Percentiles rank a stretch among this genome's conserved stretches.
phyloP scores from a whole-genome alignment of 1,284 basidiomycete genomes.

The Irpex sp. region DNA sequence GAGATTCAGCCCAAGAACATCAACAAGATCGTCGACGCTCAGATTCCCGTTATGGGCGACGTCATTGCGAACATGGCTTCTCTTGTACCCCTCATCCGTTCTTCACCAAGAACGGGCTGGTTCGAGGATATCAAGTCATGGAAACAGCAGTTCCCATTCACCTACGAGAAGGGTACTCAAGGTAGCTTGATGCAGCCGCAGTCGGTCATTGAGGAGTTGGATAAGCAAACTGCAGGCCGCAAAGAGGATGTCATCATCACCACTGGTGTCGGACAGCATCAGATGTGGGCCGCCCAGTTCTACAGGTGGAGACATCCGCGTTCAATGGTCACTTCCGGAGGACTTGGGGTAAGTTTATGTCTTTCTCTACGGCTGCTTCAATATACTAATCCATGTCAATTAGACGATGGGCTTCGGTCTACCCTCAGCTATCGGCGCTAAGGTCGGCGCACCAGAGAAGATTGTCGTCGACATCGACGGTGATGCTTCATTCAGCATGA shows the following conservation, averaged over 20 bases:
- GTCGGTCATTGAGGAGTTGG: constrained; percentile 92
- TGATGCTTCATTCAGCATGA: constrained; percentile 98
- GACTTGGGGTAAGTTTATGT: constrained; percentile 72
- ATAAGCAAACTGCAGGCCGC: constrained; percentile 61
- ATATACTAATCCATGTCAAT: constrained; percentile 11
- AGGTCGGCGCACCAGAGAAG: constrained; percentile 93
- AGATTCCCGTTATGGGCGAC: constrained; percentile 92
- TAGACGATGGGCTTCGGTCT: constrained; percentile 98
- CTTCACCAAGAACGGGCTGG: constrained; percentile 73
- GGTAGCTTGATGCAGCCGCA: constrained; percentile 90
- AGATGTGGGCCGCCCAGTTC: constrained; percentile 99
- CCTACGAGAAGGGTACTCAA: constrained; percentile 64
- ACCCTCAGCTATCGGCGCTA: constrained; percentile 92
- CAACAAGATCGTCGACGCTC: constrained; percentile 97
- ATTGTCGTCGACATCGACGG: constrained; percentile 96
- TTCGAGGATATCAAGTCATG: constrained; percentile 78
- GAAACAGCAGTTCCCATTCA: constrained; percentile 92
- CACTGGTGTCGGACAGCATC: constrained; percentile 98
- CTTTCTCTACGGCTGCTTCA: constrained; percentile 4
- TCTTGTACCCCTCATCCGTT: constrained; percentile 78
- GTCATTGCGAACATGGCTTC: constrained; percentile 81
- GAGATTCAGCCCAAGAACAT: constrained; percentile 99
- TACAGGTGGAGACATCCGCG: constrained; percentile 89
- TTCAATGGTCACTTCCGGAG: constrained; percentile 94
- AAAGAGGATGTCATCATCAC: constrained; percentile 90